Evolutionary conservation across 2,329 filamentous ascomycete genomes (phyloP), one percentile per base, ranked within the genome.

Genomic region (Ophiostoma sp.): DNA sequence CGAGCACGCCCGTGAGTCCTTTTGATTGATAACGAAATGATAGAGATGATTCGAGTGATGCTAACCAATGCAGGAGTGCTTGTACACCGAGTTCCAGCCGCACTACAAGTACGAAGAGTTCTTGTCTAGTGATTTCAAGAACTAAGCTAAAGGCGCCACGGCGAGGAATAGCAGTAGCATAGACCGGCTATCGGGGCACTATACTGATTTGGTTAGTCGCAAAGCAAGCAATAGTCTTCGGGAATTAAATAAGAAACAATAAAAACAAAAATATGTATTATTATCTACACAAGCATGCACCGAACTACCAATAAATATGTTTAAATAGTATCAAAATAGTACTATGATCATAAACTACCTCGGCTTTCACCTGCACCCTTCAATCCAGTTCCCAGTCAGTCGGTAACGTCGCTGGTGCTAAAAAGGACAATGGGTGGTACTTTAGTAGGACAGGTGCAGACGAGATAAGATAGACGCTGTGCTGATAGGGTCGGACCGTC

Each of bases 31-130:
- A 27, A 27, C 27, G 27, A 27, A 27, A 27, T 27, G 27, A 27
- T 2, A 27, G 27, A 27, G 27, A 27, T 27, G 27, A 27, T 18
- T 36, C 14, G 6, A 7, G 8, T 47, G 4, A n/a, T 45, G n/a
- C 66, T 68, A 47, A 68, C 40, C 5, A 4, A 36, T 0, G 1
- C 38, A 71, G 74, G 82, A 84, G 66, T 77, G 77, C 9, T 70
- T 84, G 60, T 84, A 83, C 70, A 82, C 79, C 74, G 82, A 84
- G 72, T 82, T 83, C 41, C 82, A 84, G 73, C 82, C 82, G 3
- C 81, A 84, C 72, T 74, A 82, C 27, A 79, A 83, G 65, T 83
- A 78, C 66, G 79, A 81, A 72, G 75, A 76, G 52, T 69, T 58
- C 49, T 3, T 64, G 47, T 66, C 70, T 8, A 27, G 14, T 5